Evolutionary conservation across 768 basidiomycete species (phyloP), one percentile per base, ranked within the genome.

Genomic region (Lentinula detonsa): DNA sequence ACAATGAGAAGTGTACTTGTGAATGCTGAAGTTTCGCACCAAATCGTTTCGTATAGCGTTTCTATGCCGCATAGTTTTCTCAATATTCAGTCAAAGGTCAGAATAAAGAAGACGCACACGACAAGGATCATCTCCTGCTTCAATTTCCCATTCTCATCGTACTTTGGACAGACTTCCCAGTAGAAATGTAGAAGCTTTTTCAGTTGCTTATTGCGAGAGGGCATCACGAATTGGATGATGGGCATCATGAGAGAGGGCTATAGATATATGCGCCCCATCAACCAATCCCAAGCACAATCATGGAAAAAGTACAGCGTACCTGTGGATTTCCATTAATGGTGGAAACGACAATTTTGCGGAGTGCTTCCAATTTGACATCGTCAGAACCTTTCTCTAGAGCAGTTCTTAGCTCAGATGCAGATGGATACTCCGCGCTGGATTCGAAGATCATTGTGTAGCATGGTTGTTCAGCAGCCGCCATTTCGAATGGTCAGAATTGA

Each of bases 41-140:
- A 98, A 85, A 78, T 99, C 96, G 73, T 98, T 97, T 63, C 95
- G 91, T 72, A 98, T 94, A 56, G 97, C 95, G 70, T 98, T 98
- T 65, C 94, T 95, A 68, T 39, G 64, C 15, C 35, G 39, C 23
- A 60, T 66, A 53, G 40, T 52, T 43, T 46, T 56, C 55, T 53
- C 21, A 18, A n/a, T 39, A 65, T 60, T 49, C 35, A 35, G 40
- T 21, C 50, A 16, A 35, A 45, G 59, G 21, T 45, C 34, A 3
- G 10, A 48, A 49, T 50, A 6, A 13, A 43, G 62, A 57, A 2
- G 18, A 55, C 16, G 72, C 73, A 95, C 93, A 95, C 95, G 35
- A 98, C 96, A 57, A 98, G 84, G 70, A 98, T 98, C 96, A 98
- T 98, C 78, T 99, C 96, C 76, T 98, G 97, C 82, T 96, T 98